Conservation (phyloP, 306 rosid genomes). For the Prunus padus region DNA sequence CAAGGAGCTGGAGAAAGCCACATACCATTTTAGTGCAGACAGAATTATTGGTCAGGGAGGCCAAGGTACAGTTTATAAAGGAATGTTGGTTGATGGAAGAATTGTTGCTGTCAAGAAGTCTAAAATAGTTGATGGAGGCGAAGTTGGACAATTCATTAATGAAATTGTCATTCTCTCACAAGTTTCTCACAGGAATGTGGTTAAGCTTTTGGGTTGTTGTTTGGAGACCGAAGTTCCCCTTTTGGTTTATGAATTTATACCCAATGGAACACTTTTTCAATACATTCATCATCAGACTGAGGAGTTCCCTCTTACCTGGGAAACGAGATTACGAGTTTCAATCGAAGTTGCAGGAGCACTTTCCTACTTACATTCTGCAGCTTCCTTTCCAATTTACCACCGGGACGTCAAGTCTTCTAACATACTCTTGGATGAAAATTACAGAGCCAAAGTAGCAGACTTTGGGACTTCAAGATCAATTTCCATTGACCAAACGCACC, state of each 20-base stretch:
- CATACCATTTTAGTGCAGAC: neutral
- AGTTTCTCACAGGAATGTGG: neutral
- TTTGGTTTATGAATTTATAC: neutral
- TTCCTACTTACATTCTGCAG: neutral
- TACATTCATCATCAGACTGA: neutral
- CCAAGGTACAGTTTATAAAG: neutral
- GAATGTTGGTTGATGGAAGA: neutral
- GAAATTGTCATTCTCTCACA: neutral
- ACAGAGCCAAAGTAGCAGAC: neutral
- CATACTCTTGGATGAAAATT: neutral
- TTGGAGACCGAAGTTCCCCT: neutral
- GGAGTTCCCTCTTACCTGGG: neutral
- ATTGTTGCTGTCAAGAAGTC: neutral
- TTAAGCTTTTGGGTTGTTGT: neutral
- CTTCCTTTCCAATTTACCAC: neutral
- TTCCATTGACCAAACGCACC: neutral
- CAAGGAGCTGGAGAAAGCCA: constrained; percentile 5
- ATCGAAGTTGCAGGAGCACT: neutral
- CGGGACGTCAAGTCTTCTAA: neutral
- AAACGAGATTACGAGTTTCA: neutral
- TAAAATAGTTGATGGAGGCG: neutral
- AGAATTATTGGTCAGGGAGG: constrained; percentile 21
- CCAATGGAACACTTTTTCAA: neutral
- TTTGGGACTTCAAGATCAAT: neutral
- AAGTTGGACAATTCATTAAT: neutral